phyloP scores from a whole-genome alignment of 805 yeast genomes.

The Komagataella pastoris region DNA sequence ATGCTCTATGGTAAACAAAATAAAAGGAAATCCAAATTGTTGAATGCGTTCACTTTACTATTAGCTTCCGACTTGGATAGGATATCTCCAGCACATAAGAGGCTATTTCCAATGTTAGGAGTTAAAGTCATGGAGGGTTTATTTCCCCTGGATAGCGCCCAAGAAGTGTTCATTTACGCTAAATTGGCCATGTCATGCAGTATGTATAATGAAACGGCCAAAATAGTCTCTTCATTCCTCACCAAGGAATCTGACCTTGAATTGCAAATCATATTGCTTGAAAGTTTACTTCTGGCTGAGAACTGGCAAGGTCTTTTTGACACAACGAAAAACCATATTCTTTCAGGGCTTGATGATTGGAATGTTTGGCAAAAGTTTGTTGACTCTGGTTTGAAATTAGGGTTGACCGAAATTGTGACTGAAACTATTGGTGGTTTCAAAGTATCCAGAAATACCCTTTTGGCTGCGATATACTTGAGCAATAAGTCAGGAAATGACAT shows the following conservation, averaged over 20 bases:
- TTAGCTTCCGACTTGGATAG: conserved; percentile 21
- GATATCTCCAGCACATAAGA: conserved; percentile 28
- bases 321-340: conserved; percentile 25
- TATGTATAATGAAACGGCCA: conserved; percentile 21
- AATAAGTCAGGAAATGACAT: conserved; percentile 8
- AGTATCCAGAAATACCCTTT: conserved; percentile 38
- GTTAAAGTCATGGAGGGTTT: conserved; percentile 37
- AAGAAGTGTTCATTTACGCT: conserved; percentile 52
- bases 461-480: conserved; percentile 36
- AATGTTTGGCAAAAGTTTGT: conserved; percentile 54
- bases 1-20: conserved; percentile 24
- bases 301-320: conserved; percentile 30
- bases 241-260: conserved; percentile 41
- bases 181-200: conserved; percentile 27
- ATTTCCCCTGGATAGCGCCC: conserved; percentile 41
- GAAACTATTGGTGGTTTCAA: conserved; percentile 17
- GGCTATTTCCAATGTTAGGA: conserved; percentile 49
- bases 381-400: conserved; percentile 26
- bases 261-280: conserved; percentile 39
- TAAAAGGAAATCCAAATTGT: conserved; percentile 24
- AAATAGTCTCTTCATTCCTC: conserved; percentile 17
- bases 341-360: conserved; percentile 55
- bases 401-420: conserved; percentile 18
- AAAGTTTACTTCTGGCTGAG: conserved; percentile 23
- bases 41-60: conserved; percentile 46